Conservation (phyloP, 129 eudicot species). For the Cynara cardunculus region DNA sequence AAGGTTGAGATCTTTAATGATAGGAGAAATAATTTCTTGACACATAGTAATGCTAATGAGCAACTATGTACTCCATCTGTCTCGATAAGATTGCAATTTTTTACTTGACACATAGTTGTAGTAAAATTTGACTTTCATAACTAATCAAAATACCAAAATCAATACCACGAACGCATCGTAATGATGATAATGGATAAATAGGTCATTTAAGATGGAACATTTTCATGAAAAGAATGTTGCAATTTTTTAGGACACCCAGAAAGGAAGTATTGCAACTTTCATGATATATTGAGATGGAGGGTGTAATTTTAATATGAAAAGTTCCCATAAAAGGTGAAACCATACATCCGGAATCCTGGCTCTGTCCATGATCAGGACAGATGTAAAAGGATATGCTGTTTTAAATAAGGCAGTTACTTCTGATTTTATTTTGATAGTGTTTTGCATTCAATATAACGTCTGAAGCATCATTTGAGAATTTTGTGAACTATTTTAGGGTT, state of each 20-base stretch:
- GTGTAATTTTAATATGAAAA: background rate
- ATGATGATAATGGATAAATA: background rate
- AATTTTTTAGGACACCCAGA: background rate
- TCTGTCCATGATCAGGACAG: constrained; percentile 12
- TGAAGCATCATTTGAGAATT: constrained; percentile 14
- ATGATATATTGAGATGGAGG: background rate
- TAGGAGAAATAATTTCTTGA: too few relatives aligned
- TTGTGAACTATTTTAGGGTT: constrained; percentile 53
- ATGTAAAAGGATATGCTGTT: constrained; percentile 4
- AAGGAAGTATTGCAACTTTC: background rate
- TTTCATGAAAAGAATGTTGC: background rate
- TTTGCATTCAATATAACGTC: constrained; percentile 16
- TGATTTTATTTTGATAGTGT: background rate
- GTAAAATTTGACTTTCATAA: background rate
- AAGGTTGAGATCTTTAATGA: too few relatives aligned
- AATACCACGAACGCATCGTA: background rate
- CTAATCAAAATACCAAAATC: background rate
- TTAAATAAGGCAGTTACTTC: background rate
- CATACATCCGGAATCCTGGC: constrained; percentile 4
- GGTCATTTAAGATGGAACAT: background rate
- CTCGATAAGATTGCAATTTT: background rate
- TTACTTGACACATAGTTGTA: background rate
- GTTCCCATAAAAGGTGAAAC: constrained; percentile 15
- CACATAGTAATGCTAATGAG: background rate
- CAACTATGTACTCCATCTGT: background rate